phyloP scores from a whole-genome alignment of 768 basidiomycete genomes.

The Tricholoma hemisulphureum region DNA sequence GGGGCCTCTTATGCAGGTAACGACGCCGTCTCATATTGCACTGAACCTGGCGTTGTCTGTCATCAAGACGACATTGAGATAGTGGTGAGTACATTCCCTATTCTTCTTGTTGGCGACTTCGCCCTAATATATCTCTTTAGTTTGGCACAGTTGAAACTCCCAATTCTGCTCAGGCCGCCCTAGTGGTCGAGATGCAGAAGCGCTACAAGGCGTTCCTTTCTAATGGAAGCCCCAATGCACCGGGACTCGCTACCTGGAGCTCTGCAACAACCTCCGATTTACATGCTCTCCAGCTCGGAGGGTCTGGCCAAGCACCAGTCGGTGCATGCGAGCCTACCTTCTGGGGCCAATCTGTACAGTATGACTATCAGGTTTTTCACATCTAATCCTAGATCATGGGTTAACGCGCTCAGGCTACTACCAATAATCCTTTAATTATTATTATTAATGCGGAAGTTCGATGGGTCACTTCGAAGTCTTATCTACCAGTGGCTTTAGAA shows the following conservation, averaged over 20 bases:
- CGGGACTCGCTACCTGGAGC: slow-evolving; percentile 51
- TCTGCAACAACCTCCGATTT: slow-evolving; percentile 50
- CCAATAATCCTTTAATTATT: background rate
- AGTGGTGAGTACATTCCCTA: slow-evolving; percentile 47
- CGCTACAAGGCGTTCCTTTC: slow-evolving; percentile 67
- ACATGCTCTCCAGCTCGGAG: slow-evolving; percentile 61
- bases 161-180: slow-evolving; percentile 51
- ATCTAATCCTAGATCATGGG: slow-evolving; percentile 28
- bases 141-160: slow-evolving; percentile 61
- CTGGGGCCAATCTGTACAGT: slow-evolving; percentile 64
- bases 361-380: slow-evolving; percentile 69
- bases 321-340: slow-evolving; percentile 65
- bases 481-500: slow-evolving; percentile 18
- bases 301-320: slow-evolving; percentile 45
- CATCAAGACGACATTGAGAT: slow-evolving; percentile 84
- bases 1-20: slow-evolving; percentile 77
- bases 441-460: slow-evolving; percentile 9
- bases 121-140: slow-evolving; percentile 19
- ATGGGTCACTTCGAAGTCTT: slow-evolving; percentile 21
- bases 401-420: background rate
- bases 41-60: slow-evolving; percentile 56
- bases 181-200: slow-evolving; percentile 64
- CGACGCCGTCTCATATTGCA: slow-evolving; percentile 54
- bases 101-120: background rate
- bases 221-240: slow-evolving; percentile 61